Percentiles rank a stretch among this genome's conserved stretches.
Evolutionary conservation across 129 eudicot species (phyloP).

Genomic region (Flaveria bidentis): DNA sequence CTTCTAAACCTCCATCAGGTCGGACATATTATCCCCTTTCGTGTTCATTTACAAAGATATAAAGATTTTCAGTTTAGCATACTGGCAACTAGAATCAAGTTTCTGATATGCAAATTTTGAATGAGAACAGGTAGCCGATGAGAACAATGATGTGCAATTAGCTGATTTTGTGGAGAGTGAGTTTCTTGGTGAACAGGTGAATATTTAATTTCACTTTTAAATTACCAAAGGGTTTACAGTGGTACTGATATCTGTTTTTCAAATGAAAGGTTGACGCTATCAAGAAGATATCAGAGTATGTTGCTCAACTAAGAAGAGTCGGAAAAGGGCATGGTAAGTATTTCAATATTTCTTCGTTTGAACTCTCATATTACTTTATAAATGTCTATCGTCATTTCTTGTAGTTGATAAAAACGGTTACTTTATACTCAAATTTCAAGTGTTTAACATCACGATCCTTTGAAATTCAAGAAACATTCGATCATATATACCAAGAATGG

Average conservation of each 20-base stretch:
- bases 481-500: background rate
- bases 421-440: background rate
- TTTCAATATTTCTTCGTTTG: background rate
- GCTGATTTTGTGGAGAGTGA: slow-evolving; percentile 86
- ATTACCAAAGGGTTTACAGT: background rate
- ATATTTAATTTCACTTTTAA: background rate
- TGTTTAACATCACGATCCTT: background rate
- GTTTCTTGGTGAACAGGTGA: slow-evolving; percentile 80
- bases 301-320: slow-evolving; percentile 91
- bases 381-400: background rate
- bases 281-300: slow-evolving; percentile 85
- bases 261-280: slow-evolving; percentile 75
- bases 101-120: slow-evolving; percentile 19
- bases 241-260: slow-evolving; percentile 11
- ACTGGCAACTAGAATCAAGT: slow-evolving; percentile 9
- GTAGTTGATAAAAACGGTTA: slow-evolving; percentile 1
- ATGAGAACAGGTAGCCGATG: slow-evolving; percentile 64
- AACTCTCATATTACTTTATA: background rate
- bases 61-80: background rate
- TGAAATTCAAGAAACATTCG: background rate
- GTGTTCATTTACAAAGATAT: slow-evolving; percentile 7
- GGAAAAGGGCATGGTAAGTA: slow-evolving; percentile 92
- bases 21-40: slow-evolving; percentile 9
- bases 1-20: slow-evolving; percentile 82
- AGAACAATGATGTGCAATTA: slow-evolving; percentile 75